Base-by-base conservation (phyloP, 2,329 filamentous ascomycete genomes). In the Epichloe sibirici region DNA sequence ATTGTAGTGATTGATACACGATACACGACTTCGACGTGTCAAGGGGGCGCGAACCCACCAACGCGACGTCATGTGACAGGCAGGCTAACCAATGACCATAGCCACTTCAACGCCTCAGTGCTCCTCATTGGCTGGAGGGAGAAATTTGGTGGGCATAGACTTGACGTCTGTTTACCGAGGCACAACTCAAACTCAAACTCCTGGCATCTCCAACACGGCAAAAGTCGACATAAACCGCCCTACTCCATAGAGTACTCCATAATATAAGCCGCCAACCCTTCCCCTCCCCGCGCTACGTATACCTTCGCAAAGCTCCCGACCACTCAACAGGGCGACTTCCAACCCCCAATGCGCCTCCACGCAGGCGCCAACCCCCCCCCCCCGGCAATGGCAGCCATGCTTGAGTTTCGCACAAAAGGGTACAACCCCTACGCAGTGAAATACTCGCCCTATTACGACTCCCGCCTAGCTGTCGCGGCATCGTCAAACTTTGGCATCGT, bases 401-500 rank as follows among this genome's bases (percentile, higher is more conserved):
- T 97, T 62, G 90, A 96, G 71, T 97, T 88, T 72, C 86, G 88
- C 58, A 97, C 93, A 23, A 79, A 88, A 66, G 93, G 93, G 63
- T 97, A 82, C 78, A 95, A 97, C 69, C 90, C 90, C 63, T 96
- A 95, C 72, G 88, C 88, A 60, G 90, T 96, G 70, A 95, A 96
- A 72, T 98, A 97, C 76, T 97, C 91, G 52, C 93, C 93, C 6
- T 98, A 96, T 74, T 95, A 94, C 74, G 93, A 97, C 73, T 93
- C 88, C 59, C 84, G 90, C 57, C 82, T 98, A 58, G 91, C 91
- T 53, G 90, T 96, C 62, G 88, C 88, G 34, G 79, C 87, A 1
- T 86, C 90, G n/a, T 83, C 91, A 57, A 97, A 98, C 74, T 98
- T 93, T 71, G 93, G 93, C 40, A 86, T 98, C 40, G 91, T 98